These are phyloP conservation scores for Dryadomyces sulphureus DNA, from an alignment of 2,329 filamentous ascomycete genomes.

Conservation along the genomic window DNA sequence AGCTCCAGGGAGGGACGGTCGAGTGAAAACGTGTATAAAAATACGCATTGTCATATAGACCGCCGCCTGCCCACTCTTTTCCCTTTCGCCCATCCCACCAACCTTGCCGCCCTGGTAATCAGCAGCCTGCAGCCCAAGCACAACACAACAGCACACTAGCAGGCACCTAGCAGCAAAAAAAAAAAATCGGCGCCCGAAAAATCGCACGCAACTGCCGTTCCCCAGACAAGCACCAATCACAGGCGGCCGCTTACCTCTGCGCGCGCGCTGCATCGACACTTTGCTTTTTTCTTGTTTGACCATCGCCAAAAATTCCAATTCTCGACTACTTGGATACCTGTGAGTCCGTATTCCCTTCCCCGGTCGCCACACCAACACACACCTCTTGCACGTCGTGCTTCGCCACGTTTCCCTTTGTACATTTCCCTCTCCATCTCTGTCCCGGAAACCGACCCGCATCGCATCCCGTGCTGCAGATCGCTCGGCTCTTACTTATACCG, in stretches of 20 bases:
- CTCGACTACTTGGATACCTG: background rate
- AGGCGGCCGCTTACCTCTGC: background rate
- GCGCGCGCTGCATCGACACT: too few species aligned
- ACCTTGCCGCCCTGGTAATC: background rate
- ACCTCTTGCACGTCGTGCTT: too few species aligned
- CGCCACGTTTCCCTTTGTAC: too few species aligned
- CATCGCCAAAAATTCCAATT: background rate
- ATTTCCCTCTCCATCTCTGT: background rate
- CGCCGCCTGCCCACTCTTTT: conserved; percentile 14
- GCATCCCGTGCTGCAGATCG: background rate
- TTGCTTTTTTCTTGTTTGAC: background rate
- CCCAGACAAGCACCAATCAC: background rate
- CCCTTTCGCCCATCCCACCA: conserved; percentile 5
- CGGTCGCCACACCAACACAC: background rate
- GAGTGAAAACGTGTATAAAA: conserved; percentile 17
- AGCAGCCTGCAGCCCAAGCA: conserved; percentile 1
- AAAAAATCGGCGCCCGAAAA: background rate
- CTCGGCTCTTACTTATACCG: background rate
- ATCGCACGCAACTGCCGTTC: background rate
- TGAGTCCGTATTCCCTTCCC: background rate
- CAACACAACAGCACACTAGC: background rate
- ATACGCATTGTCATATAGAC: conserved; percentile 17
- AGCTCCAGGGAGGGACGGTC: conserved; percentile 2
- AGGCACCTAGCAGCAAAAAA: too few species aligned
- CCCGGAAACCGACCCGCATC: background rate